These are phyloP conservation scores for Bjerkandera adusta DNA, from an alignment of 1,284 basidiomycete genomes.

Conservation along the genomic window DNA sequence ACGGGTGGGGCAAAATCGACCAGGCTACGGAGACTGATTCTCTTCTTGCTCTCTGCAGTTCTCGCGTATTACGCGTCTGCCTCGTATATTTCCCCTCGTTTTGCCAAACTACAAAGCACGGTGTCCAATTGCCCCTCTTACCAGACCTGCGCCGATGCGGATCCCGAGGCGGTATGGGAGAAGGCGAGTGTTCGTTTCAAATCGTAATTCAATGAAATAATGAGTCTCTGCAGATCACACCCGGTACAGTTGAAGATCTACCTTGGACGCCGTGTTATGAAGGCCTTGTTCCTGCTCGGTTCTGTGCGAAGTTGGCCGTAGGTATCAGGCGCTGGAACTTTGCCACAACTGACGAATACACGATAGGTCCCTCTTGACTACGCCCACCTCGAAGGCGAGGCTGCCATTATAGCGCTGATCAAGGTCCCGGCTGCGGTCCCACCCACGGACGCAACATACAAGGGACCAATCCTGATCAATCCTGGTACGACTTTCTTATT, in stretches of 20 bases:
- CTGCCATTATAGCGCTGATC: conserved; percentile 29
- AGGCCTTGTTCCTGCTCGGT: not conserved
- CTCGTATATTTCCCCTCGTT: no score
- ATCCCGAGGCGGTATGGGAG: conserved; percentile 1
- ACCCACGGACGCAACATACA: conserved; percentile 21
- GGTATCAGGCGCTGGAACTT: no score
- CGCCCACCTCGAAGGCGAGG: conserved; percentile 21
- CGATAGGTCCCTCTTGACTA: conserved; percentile 35
- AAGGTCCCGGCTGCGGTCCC: conserved; percentile 23
- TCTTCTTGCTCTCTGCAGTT: no score
- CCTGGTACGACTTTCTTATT: no score
- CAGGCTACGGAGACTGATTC: no score
- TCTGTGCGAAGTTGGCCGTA: conserved; percentile 1
- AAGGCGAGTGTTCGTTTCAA: not conserved
- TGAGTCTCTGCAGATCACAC: not conserved
- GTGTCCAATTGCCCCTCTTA: no score
- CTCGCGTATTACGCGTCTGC: no score
- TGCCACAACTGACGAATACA: no score
- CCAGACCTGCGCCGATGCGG: no score
- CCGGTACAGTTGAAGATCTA: not conserved
- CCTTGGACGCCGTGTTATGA: conserved; percentile 1
- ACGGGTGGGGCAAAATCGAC: no score
- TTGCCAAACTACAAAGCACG: no score
- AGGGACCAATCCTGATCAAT: conserved; percentile 33
- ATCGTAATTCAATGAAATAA: not conserved